Evolutionary conservation across 306 rosid genomes (phyloP), one percentile per base, ranked within the genome.

Genomic region (Acacia acuminata): DNA sequence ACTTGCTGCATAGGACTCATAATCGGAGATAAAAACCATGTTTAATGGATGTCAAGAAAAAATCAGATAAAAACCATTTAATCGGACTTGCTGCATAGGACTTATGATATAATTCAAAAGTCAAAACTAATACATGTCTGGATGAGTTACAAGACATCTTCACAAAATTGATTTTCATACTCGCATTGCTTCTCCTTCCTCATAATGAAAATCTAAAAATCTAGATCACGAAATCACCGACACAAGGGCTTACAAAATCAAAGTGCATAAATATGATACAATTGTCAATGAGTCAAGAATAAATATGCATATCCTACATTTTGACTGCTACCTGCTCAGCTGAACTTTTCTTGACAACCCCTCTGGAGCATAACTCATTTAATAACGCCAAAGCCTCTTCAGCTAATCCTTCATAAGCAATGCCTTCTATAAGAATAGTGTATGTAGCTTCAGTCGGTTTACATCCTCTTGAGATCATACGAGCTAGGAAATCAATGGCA

Each of bases 361-460:
- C 98, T 85, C 87, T 90, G 81, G 84, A 83, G 84, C 89, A 82
- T 85, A 96, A 76, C 82, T 94, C 94, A 77, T 87, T 87, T 51
- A 92, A 77, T 56, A 96, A 82, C 85, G 83, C 92, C 89, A 96
- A 76, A 70, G 98, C 99, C 70, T 96, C 98, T 82, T 89, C 90
- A 13, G 92, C 93, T 2, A 96, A 84, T 45, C 99, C 99, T 88
- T 96, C 98, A 78, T 85, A 83, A 14, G 99, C 97, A 77, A 96
- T 84, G 86, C 98, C 98, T 87, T 91, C 97, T 53, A 96, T 88
- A 70, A 96, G 99, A 88, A 92, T 91, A 43, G 96, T 91, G 82
- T 96, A 96, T 2, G 99, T 90, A 75, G 87, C 88, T 90, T 96
- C 99, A 15, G 97, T 90, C 43, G 99, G 99, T 70, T 87, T 90